These are phyloP conservation scores for Septoria linicola DNA, from an alignment of 2,329 filamentous ascomycete genomes.

Conservation along the genomic window DNA sequence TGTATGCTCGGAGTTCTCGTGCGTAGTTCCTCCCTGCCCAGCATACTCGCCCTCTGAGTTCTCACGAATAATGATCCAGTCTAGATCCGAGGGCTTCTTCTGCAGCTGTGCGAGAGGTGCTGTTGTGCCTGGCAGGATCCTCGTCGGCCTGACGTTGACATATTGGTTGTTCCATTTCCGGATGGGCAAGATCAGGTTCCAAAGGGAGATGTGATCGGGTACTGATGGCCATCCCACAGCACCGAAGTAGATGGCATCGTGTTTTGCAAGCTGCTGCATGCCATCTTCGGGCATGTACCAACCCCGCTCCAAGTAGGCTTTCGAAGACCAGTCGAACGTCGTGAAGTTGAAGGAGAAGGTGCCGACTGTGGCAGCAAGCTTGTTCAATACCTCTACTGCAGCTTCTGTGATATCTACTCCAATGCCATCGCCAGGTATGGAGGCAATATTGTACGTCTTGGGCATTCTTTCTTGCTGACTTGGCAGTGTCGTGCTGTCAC, in stretches of 20 bases:
- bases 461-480: neutral
- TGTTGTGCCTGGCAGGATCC: slow-evolving; percentile 45
- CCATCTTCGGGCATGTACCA: slow-evolving; percentile 55
- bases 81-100: slow-evolving; percentile 40
- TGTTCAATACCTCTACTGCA: slow-evolving; percentile 50
- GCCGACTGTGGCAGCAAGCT: slow-evolving; percentile 45
- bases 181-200: slow-evolving; percentile 66
- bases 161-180: slow-evolving; percentile 68
- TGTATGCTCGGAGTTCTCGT: slow-evolving; percentile 42
- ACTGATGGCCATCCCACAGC: slow-evolving; percentile 62
- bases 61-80: slow-evolving; percentile 52
- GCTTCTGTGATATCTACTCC: slow-evolving; percentile 63
- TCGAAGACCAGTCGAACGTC: slow-evolving; percentile 52
- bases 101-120: slow-evolving; percentile 43
- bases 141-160: slow-evolving; percentile 61
- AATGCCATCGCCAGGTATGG: slow-evolving; percentile 63
- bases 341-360: slow-evolving; percentile 53
- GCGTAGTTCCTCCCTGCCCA: slow-evolving; percentile 46
- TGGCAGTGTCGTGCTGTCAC: too few species aligned
- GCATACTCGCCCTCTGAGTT: slow-evolving; percentile 52
- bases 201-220: slow-evolving; percentile 64
- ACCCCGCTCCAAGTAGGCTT: slow-evolving; percentile 51
- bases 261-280: slow-evolving; percentile 51
- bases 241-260: slow-evolving; percentile 59
- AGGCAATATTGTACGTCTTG: slow-evolving; percentile 29